Conservation (phyloP, 805 yeast species). For the Candida tallmaniae region DNA sequence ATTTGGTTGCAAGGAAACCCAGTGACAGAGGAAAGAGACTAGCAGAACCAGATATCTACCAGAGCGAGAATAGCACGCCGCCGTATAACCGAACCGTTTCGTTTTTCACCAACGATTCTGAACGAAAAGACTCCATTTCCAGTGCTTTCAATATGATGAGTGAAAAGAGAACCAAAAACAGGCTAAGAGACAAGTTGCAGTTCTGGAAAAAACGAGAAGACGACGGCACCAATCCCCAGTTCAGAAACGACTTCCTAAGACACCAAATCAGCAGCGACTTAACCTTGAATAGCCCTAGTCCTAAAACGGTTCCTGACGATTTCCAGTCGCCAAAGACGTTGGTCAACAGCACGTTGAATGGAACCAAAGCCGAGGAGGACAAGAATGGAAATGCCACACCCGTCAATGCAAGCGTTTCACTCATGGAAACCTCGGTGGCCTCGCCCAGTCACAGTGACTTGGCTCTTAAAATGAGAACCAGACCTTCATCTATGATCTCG, state of each 20-base stretch:
- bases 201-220: slow-evolving; percentile 31
- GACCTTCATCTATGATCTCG: slow-evolving; percentile 40
- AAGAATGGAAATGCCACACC: background rate
- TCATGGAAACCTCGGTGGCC: background rate
- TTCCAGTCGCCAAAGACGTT: background rate
- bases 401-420: background rate
- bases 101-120: slow-evolving; percentile 15
- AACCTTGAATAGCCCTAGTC: slow-evolving; percentile 12
- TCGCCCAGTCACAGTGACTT: background rate
- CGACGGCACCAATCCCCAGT: background rate
- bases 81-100: slow-evolving; percentile 16
- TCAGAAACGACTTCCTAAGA: background rate
- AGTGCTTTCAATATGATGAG: slow-evolving; percentile 9
- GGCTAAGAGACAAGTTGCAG: slow-evolving; percentile 17
- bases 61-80: slow-evolving; percentile 5
- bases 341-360: background rate
- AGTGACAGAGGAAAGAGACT: slow-evolving; percentile 7
- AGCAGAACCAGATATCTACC: slow-evolving; percentile 2
- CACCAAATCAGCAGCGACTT: slow-evolving; percentile 12
- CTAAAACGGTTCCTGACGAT: slow-evolving; percentile 11
- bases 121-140: slow-evolving; percentile 12
- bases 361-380: background rate
- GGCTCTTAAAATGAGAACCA: slow-evolving; percentile 13
- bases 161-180: slow-evolving; percentile 15
- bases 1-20: slow-evolving; percentile 6